A percentile compares a stretch with the other conserved stretches of the same genome.
Evolutionary conservation across 768 basidiomycete genomes (phyloP).

Genomic region (Mycena rebaudengoi): DNA sequence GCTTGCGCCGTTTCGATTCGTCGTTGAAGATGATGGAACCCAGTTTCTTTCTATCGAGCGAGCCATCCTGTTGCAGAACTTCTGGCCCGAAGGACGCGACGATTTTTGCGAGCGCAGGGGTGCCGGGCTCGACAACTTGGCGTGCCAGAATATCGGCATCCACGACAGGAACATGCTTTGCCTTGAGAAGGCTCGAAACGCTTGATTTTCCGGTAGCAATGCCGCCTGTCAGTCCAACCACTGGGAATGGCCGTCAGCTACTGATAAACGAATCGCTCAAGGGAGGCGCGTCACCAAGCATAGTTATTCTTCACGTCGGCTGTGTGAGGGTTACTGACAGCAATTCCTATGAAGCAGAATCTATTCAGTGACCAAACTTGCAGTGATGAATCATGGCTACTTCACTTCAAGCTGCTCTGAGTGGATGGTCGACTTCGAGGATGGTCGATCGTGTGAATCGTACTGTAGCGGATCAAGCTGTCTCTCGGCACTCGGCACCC

Average conservation of each 20-base stretch:
- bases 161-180: constrained; percentile 79
- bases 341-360: no score
- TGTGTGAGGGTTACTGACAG: no score
- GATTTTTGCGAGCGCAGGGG: constrained; percentile 74
- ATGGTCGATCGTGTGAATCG: no score
- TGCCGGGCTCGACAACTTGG: constrained; percentile 85
- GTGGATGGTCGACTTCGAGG: no score
- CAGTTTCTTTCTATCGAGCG: constrained; percentile 83
- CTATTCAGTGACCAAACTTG: no score
- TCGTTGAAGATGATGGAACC: constrained; percentile 89
- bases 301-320: no score
- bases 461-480: no score
- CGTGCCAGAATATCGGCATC: constrained; percentile 94
- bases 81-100: constrained; percentile 73
- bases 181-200: constrained; percentile 77
- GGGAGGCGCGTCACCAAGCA: constrained; percentile 19
- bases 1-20: constrained; percentile 67
- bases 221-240: constrained; percentile 94
- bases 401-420: no score
- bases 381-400: no score
- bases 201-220: constrained; percentile 98
- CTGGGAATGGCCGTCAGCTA: constrained; percentile 47
- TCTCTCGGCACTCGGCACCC: no score
- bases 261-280: neutral
- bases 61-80: constrained; percentile 72